Base-by-base conservation (phyloP, 2,329 filamentous ascomycete genomes). In the Monilinia fructicola region DNA sequence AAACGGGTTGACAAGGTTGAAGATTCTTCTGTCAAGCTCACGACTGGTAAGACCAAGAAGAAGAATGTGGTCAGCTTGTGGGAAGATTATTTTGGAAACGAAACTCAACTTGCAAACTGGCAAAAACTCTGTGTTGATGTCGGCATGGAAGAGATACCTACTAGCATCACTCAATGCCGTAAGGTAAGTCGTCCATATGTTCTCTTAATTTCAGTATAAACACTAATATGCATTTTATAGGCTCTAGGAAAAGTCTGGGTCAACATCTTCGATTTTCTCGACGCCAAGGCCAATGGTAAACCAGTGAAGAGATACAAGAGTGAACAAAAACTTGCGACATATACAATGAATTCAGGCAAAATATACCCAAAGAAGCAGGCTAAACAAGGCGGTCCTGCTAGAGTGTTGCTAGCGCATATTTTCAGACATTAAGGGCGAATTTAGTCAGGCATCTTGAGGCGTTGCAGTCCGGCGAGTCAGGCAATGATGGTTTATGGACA, bases 211-310 rank as follows among this genome's bases (percentile, higher is more conserved):
- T 23, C 18, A 31, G 16, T 23, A n/a, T 9, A 6, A 7, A 62
- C 38, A 23, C 48, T 54, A 54, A 66, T n/a, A 23, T 61, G 21
- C 5, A 53, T 23, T 38, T 3, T 16, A 67, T 44, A 84, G 82
- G 80, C 77, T 3, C 73, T 84, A 2, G 71, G 71, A n/a, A 69
- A 58, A 0, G 74, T 83, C 5, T 78, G 79, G 72, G 77, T 85
- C 67, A 85, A 85, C 67, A 84, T 85, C 48, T 68, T 68, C 38
- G 83, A 85, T 72, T 81, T 85, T 66, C 72, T 85, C 9, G 69
- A 74, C 14, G 65, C 65, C 3, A 67, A 59, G 38, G 65, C 65
- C 0, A 78, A 77, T 12, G 64, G 78, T 31, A 65, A 48, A n/a
- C 69, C 67, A 16, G 75, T 74, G 0, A 63, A 52, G 26, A 55